These are phyloP conservation scores for Rubia tinctorum DNA, from an alignment of 305 asterid species.

Conservation along the genomic window DNA sequence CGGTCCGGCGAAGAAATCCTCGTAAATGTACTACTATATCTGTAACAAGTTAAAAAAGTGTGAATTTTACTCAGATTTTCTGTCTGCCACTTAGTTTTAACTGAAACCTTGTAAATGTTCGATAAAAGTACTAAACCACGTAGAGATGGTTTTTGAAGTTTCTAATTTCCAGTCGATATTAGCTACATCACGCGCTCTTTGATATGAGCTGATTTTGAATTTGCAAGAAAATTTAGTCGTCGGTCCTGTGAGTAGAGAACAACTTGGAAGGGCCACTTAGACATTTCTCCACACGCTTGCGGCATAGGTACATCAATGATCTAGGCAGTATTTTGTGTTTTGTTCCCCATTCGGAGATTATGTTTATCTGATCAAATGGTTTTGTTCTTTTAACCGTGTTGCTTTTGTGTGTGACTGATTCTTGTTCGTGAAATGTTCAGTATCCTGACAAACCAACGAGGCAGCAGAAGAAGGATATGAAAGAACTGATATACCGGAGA, in stretches of 20 bases:
- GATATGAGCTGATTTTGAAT: constrained; percentile 1
- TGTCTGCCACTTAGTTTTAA: background rate
- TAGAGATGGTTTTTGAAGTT: background rate
- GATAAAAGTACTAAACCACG: constrained; percentile 42
- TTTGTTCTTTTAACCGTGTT: background rate
- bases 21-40: constrained; percentile 35
- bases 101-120: constrained; percentile 31
- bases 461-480: constrained; percentile 91
- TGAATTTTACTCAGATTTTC: background rate
- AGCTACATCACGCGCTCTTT: constrained; percentile 5
- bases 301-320: constrained; percentile 45
- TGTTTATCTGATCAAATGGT: background rate
- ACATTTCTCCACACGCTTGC: constrained; percentile 94
- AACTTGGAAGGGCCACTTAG: constrained; percentile 97
- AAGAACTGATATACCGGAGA: constrained; percentile 97
- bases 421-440: constrained; percentile 32
- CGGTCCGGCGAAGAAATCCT: constrained; percentile 27
- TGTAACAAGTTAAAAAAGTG: background rate
- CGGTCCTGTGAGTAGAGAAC: constrained; percentile 71
- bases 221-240: constrained; percentile 43
- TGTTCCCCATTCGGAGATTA: background rate
- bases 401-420: constrained; percentile 2
- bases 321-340: background rate
- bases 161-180: too few relatives aligned
- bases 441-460: constrained; percentile 96